Evolutionary conservation across 2,329 filamentous ascomycete species (phyloP).

Genomic region (Xylaria sp.): DNA sequence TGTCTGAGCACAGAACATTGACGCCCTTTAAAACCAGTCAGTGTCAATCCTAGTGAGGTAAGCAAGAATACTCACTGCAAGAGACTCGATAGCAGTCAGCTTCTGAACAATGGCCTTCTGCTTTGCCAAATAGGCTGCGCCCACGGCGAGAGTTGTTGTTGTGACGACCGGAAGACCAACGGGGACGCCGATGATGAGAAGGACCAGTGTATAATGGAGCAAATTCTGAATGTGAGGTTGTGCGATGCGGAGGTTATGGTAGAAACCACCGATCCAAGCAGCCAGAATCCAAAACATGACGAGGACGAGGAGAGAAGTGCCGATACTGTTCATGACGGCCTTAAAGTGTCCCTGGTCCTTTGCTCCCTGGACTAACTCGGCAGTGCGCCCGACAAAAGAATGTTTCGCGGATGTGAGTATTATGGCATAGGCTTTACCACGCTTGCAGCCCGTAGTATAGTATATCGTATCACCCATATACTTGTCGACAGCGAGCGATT

Average conservation of each 20-base stretch:
- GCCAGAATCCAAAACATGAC: conserved; percentile 81
- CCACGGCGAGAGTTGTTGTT: conserved; percentile 80
- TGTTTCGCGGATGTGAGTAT: conserved; percentile 73
- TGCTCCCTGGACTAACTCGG: conserved; percentile 77
- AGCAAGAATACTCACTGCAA: conserved; percentile 58
- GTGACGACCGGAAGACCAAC: conserved; percentile 84
- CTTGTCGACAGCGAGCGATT: conserved; percentile 81
- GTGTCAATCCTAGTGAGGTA: background rate
- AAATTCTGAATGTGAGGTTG: conserved; percentile 68
- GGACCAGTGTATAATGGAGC: conserved; percentile 74
- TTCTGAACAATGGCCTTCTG: conserved; percentile 84
- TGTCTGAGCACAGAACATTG: conserved; percentile 83
- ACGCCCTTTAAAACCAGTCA: conserved; percentile 61
- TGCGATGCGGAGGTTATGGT: conserved; percentile 73
- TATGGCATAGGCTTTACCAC: conserved; percentile 78
- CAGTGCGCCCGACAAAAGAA: conserved; percentile 82
- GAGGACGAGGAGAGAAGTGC: conserved; percentile 76
- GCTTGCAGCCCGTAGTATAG: conserved; percentile 85
- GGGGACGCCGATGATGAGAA: conserved; percentile 81
- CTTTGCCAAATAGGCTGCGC: conserved; percentile 79
- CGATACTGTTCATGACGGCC: conserved; percentile 85
- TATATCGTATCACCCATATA: conserved; percentile 81
- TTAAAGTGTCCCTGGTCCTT: conserved; percentile 83
- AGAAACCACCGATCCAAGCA: conserved; percentile 83
- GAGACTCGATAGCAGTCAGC: conserved; percentile 80